Evolutionary conservation across 768 basidiomycete species (phyloP).

Genomic region (Psilocybe cubensis): DNA sequence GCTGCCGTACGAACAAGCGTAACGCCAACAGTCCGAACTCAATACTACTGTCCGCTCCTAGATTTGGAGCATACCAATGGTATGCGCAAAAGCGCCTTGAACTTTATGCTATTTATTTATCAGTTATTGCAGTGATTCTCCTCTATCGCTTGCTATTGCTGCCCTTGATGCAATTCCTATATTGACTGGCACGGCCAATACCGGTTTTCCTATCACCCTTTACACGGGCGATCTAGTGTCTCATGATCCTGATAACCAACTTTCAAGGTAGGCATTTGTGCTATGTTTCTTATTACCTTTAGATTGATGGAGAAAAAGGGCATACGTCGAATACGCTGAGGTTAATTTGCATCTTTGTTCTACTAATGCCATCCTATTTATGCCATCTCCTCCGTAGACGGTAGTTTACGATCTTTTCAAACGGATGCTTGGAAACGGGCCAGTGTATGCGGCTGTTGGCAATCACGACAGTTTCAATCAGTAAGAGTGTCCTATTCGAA

Average conservation of each 20-base stretch:
- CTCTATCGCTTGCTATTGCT: constrained; percentile 60
- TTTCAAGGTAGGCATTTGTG: constrained; percentile 51
- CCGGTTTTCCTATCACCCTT: constrained; percentile 66
- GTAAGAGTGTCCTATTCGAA: constrained; percentile 33
- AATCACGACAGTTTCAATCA: constrained; percentile 80
- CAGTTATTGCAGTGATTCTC: constrained; percentile 53
- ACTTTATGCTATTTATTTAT: not conserved
- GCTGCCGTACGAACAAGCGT: constrained; percentile 61
- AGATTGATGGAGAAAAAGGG: constrained; percentile 36
- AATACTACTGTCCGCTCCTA: constrained; percentile 62
- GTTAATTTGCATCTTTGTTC: constrained; percentile 32
- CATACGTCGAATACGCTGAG: constrained; percentile 65
- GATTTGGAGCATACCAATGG: constrained; percentile 70
- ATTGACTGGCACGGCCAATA: constrained; percentile 60
- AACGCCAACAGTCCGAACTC: constrained; percentile 54
- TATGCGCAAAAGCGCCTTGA: constrained; percentile 18
- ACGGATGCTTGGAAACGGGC: constrained; percentile 60
- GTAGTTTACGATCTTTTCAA: constrained; percentile 71
- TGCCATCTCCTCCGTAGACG: constrained; percentile 42
- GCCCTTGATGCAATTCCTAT: constrained; percentile 70
- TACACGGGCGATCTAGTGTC: constrained; percentile 79
- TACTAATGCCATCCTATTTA: not conserved
- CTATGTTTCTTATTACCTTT: constrained; percentile 2
- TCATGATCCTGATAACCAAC: constrained; percentile 69
- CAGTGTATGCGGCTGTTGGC: constrained; percentile 76